A percentile compares a stretch with the other conserved stretches of the same genome.
phyloP scores from a whole-genome alignment of 164 flowering plant species.

The Pachysandra terminalis region DNA sequence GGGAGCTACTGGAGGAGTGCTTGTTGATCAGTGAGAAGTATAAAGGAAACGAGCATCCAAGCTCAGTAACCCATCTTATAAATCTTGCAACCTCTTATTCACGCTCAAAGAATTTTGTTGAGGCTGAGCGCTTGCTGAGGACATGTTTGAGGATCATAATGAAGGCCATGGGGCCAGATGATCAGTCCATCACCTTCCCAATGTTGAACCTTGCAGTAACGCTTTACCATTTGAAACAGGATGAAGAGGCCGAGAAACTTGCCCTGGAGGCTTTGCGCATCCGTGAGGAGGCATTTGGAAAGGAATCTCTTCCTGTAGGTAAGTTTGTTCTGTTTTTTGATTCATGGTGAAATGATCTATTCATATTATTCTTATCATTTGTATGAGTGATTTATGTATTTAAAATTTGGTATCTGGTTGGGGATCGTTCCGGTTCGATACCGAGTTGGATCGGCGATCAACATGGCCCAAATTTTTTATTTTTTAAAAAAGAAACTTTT shows the following conservation, averaged over 20 bases:
- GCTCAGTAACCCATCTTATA: no score
- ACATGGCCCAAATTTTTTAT: no score
- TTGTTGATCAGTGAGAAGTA: no score
- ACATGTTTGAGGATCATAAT: conserved; percentile 55
- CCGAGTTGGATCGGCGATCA: no score
- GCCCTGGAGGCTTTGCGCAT: conserved; percentile 58
- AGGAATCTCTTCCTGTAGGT: conserved; percentile 81
- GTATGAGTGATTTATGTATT: no score
- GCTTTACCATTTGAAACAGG: conserved; percentile 57
- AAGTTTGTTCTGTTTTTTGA: conserved; percentile 16
- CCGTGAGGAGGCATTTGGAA: conserved; percentile 82
- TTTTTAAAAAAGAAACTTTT: no score
- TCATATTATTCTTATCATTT: not conserved
- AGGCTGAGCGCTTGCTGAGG: conserved; percentile 85
- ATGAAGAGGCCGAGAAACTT: conserved; percentile 75
- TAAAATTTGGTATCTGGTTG: no score
- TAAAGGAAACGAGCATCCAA: no score
- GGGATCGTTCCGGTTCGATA: no score
- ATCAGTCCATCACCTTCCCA: conserved; percentile 69
- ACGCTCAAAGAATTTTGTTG: conserved; percentile 63
- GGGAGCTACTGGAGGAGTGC: no score
- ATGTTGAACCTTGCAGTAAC: conserved; percentile 83
- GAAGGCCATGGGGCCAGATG: conserved; percentile 45
- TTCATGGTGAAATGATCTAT: not conserved
- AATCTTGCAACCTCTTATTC: conserved; percentile 88